Percentiles rank a stretch among this genome's conserved stretches.
phyloP scores from a whole-genome alignment of 179 eudicot species.

The Spergularia azorica region DNA sequence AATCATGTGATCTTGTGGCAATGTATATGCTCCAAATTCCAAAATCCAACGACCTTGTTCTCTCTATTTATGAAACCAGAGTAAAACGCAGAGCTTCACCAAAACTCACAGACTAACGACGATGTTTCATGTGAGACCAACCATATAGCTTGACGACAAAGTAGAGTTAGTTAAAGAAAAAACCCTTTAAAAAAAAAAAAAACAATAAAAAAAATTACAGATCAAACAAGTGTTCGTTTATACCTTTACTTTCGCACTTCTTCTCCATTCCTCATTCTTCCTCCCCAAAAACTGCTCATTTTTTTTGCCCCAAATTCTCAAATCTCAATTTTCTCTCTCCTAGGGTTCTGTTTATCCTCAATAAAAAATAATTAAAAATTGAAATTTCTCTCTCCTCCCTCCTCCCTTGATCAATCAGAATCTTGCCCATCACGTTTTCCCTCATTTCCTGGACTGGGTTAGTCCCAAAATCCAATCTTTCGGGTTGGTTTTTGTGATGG shows the following conservation, averaged over 20 bases:
- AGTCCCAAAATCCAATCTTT: constrained; percentile 14
- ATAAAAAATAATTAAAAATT: background rate
- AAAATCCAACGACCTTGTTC: too few relatives aligned
- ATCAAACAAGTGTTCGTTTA: constrained; percentile 29
- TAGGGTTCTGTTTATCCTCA: background rate
- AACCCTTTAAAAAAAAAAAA: background rate
- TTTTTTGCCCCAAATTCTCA: constrained; percentile 7
- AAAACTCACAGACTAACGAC: too few relatives aligned
- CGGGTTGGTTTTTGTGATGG: constrained; percentile 18
- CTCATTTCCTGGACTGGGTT: constrained; percentile 21
- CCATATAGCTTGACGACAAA: background rate
- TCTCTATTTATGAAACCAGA: too few relatives aligned
- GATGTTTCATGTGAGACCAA: background rate
- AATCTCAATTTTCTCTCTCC: constrained; percentile 23
- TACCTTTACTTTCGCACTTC: constrained; percentile 21
- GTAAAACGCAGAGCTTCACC: too few relatives aligned
- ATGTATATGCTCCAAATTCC: too few relatives aligned
- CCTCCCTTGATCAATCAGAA: background rate
- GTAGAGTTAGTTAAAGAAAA: constrained; percentile 6
- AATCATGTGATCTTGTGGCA: too few relatives aligned
- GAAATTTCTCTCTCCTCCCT: constrained; percentile 3
- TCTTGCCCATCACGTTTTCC: constrained; percentile 13
- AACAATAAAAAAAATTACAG: background rate
- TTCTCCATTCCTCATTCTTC: background rate
- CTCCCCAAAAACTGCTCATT: background rate